Percentiles rank a stretch among this genome's conserved stretches.
These are phyloP conservation scores for Trichoderma semiorbis DNA, from an alignment of 2,329 filamentous ascomycete species.

Conservation along the genomic window DNA sequence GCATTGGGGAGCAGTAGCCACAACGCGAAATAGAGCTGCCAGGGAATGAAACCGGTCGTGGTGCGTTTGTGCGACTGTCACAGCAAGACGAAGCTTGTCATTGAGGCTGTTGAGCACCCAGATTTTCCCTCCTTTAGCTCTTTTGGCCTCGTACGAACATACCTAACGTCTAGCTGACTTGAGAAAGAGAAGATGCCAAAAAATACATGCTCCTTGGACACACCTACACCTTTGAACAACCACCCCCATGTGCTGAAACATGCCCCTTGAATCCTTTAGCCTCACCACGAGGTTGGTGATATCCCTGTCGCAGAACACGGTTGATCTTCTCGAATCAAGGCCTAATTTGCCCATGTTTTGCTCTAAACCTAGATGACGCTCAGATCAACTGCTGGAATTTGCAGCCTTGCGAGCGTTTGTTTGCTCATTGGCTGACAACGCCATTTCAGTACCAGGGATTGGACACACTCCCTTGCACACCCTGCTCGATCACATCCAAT, in stretches of 20 bases:
- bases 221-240: background rate
- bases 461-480: background rate
- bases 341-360: background rate
- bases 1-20: background rate
- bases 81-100: constrained; percentile 9
- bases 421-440: background rate
- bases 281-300: background rate
- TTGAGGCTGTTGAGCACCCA: background rate
- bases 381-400: background rate
- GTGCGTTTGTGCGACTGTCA: constrained; percentile 8
- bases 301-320: background rate
- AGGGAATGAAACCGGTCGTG: constrained; percentile 4
- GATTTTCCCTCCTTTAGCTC: background rate
- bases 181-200: background rate
- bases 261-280: background rate
- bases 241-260: background rate
- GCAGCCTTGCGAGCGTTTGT: background rate
- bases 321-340: background rate
- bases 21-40: constrained; percentile 1
- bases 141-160: background rate
- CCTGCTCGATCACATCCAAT: constrained; percentile 2
- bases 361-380: background rate
- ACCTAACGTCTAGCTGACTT: background rate
- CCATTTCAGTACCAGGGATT: background rate
- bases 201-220: background rate